phyloP scores from a whole-genome alignment of 306 rosid species.

The Prosopis cineraria region DNA sequence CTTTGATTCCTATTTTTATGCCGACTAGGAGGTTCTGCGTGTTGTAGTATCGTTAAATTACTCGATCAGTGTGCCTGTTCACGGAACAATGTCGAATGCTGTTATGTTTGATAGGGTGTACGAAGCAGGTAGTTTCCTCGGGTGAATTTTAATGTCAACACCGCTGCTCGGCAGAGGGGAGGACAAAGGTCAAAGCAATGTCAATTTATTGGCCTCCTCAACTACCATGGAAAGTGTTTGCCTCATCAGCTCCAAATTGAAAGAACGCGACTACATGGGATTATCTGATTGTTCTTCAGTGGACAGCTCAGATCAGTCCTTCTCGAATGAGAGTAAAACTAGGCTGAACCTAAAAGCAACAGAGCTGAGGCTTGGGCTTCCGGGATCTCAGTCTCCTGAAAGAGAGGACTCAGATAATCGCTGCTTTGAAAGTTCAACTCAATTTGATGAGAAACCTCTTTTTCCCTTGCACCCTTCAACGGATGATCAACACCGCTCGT shows the following conservation, averaged over 20 bases:
- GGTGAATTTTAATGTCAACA: conserved; percentile 57
- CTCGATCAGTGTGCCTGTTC: not conserved
- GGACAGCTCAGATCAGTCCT: conserved; percentile 61
- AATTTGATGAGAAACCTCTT: conserved; percentile 66
- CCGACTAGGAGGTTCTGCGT: not conserved
- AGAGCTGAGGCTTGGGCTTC: conserved; percentile 86
- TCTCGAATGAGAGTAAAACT: conserved; percentile 47
- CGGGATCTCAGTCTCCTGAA: conserved; percentile 83
- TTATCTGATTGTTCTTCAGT: conserved; percentile 69
- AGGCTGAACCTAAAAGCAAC: conserved; percentile 82
- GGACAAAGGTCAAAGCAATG: conserved; percentile 69
- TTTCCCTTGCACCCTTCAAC: conserved; percentile 65
- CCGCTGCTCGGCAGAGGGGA: conserved; percentile 59
- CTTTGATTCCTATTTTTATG: not conserved
- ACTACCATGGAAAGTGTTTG: conserved; percentile 54
- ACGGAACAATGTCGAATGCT: conserved; percentile 26
- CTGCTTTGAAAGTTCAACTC: conserved; percentile 52
- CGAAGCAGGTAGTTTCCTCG: conserved; percentile 25
- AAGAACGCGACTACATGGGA: conserved; percentile 84
- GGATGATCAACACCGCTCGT: conserved; percentile 54
- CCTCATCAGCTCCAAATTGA: conserved; percentile 47
- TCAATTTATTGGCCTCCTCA: conserved; percentile 59
- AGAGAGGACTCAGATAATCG: conserved; percentile 47
- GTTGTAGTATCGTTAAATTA: not conserved
- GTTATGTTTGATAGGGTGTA: conserved; percentile 37